phyloP scores from a whole-genome alignment of 2,329 filamentous ascomycete genomes.

The Trichoderma polysporum region DNA sequence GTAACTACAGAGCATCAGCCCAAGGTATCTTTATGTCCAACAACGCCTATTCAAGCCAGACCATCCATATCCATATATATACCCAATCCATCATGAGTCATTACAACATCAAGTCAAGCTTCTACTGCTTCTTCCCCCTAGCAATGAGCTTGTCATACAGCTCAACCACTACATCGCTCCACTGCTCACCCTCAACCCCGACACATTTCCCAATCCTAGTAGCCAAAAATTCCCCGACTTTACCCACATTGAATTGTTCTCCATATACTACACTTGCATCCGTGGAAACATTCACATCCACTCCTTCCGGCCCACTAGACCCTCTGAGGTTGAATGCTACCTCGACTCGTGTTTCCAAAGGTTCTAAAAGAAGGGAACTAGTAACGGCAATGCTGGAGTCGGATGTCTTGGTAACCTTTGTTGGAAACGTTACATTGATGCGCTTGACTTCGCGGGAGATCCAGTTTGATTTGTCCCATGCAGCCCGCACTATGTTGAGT shows the following conservation, averaged over 20 bases:
- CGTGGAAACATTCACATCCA: slow-evolving; percentile 55
- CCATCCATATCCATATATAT: slow-evolving; percentile 17
- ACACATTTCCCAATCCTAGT: slow-evolving; percentile 50
- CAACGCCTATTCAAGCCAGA: slow-evolving; percentile 20
- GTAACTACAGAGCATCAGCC: slow-evolving; percentile 7
- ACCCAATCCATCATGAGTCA: slow-evolving; percentile 33
- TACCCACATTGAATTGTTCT: slow-evolving; percentile 72
- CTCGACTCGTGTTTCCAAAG: slow-evolving; percentile 68
- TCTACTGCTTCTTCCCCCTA: slow-evolving; percentile 50
- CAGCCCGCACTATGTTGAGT: slow-evolving; percentile 56
- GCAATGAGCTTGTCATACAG: slow-evolving; percentile 56
- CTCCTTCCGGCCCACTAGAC: slow-evolving; percentile 44
- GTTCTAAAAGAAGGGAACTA: slow-evolving; percentile 60
- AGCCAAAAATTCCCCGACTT: slow-evolving; percentile 70
- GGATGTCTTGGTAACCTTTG: slow-evolving; percentile 59
- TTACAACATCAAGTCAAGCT: slow-evolving; percentile 22
- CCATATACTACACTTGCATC: slow-evolving; percentile 70
- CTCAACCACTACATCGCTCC: slow-evolving; percentile 57
- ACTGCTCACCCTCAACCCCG: slow-evolving; percentile 41
- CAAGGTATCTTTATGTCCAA: slow-evolving; percentile 20
- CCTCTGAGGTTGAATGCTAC: slow-evolving; percentile 57
- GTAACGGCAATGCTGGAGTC: slow-evolving; percentile 65
- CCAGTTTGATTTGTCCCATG: slow-evolving; percentile 64
- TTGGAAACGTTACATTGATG: slow-evolving; percentile 64
- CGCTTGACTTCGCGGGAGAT: slow-evolving; percentile 61